Conservation (phyloP, 2,329 filamentous ascomycete species). For the Colletotrichum noveboracense region DNA sequence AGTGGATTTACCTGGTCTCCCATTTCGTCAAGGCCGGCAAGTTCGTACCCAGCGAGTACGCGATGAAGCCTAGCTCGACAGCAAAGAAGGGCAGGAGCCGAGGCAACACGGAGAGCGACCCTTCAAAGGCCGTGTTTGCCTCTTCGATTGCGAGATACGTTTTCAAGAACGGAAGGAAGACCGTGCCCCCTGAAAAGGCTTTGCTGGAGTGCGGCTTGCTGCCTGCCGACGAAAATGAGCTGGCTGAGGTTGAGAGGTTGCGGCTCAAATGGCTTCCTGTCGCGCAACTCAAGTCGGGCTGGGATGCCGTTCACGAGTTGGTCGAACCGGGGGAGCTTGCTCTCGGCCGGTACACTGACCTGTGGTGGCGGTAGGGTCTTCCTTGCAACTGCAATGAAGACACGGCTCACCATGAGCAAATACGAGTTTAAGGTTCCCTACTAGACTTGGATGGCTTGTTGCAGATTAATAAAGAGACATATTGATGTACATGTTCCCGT, state of each 20-base stretch:
- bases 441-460: not conserved
- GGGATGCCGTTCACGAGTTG: not conserved
- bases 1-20: conserved; percentile 80
- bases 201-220: conserved; percentile 75
- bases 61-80: conserved; percentile 27
- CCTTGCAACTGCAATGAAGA: not conserved
- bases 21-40: conserved; percentile 71
- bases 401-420: not conserved
- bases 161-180: conserved; percentile 81
- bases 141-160: conserved; percentile 81
- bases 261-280: not conserved
- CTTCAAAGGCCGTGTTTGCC: conserved; percentile 70
- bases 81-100: not conserved
- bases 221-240: conserved; percentile 51
- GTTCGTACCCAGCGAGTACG: conserved; percentile 58
- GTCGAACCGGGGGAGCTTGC: not conserved
- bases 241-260: not conserved
- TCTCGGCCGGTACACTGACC: conserved; percentile 1
- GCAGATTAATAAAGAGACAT: not conserved
- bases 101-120: conserved; percentile 33
- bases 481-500: not conserved
- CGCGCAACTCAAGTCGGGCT: not conserved
- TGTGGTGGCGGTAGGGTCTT: not conserved
- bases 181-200: conserved; percentile 79
- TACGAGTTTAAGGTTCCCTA: not conserved